A percentile compares a stretch with the other conserved stretches of the same genome.
Evolutionary conservation across 2,329 filamentous ascomycete genomes (phyloP).

Genomic region (Aureobasidium sp.): DNA sequence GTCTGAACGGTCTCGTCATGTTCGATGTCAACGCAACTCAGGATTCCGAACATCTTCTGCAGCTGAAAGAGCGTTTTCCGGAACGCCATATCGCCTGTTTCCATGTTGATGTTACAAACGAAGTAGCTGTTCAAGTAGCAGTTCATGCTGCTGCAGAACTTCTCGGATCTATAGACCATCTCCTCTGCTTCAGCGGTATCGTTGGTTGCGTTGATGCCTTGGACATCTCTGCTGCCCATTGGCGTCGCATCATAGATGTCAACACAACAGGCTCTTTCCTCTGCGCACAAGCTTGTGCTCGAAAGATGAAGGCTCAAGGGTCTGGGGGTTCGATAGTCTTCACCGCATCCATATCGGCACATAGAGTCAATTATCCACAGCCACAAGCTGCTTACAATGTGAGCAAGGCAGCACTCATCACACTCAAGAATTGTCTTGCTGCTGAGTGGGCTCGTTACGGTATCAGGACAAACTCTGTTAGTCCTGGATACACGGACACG

Average conservation of each 20-base stretch:
- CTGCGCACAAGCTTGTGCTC: slow-evolving; percentile 58
- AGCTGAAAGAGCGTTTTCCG: slow-evolving; percentile 51
- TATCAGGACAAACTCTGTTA: slow-evolving; percentile 63
- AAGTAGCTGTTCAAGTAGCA: slow-evolving; percentile 39
- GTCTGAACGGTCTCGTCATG: slow-evolving; percentile 51
- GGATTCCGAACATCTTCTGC: background rate
- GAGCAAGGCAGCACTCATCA: slow-evolving; percentile 59
- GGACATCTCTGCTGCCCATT: slow-evolving; percentile 52
- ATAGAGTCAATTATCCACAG: slow-evolving; percentile 64
- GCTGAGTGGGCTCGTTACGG: slow-evolving; percentile 66
- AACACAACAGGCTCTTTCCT: slow-evolving; percentile 66
- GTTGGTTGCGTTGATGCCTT: slow-evolving; percentile 56
- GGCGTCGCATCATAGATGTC: slow-evolving; percentile 59
- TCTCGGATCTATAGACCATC: slow-evolving; percentile 48
- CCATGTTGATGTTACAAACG: slow-evolving; percentile 54
- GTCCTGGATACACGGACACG: slow-evolving; percentile 71
- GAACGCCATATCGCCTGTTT: slow-evolving; percentile 42
- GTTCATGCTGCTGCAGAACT: slow-evolving; percentile 34
- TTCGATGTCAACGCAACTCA: slow-evolving; percentile 50
- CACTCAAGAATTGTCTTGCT: slow-evolving; percentile 57
- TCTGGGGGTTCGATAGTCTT: slow-evolving; percentile 57
- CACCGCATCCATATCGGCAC: slow-evolving; percentile 60
- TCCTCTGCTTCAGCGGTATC: slow-evolving; percentile 62
- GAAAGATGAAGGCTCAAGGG: slow-evolving; percentile 45
- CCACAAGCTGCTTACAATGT: slow-evolving; percentile 55